Base-by-base conservation (phyloP, 208 protist genomes). In the Acanthamoeba royreba region DNA sequence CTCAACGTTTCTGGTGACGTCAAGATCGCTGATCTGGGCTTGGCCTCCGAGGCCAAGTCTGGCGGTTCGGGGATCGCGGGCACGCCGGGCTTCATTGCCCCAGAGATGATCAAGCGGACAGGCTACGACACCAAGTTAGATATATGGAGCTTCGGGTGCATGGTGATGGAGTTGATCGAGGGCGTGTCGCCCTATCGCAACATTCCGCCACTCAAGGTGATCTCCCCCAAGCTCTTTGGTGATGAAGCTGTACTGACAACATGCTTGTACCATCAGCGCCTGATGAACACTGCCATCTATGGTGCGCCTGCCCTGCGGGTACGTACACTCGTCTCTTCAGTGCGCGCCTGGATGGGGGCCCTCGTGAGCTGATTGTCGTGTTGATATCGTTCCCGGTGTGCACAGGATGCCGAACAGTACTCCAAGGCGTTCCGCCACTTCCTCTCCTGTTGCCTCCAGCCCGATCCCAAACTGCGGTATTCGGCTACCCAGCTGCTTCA, bases 21-120 rank as follows among this genome's bases (percentile, higher is more conserved):
- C 45, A 89, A 89, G 52, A 89, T 89, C 13, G 81, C 81, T 35
- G 81, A 89, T 49, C 52, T 89, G 5, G 81, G 81, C 0, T 35
- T 89, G 4, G 45, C 49, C 1, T 43, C 49, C 28, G 49, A 89
- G 15, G 49, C 81, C 47, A 89, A 66, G 38, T 33, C 28, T 33
- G 49, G 22, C 28, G 47, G 13, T 0, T 17, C 45, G 49, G 35
- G 81, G 47, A 89, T 89, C 28, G 45, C 47, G 31, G 81, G 81
- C 49, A 89, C 49, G 28, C 45, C 45, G 42, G 52, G 52, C 49
- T 89, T 89, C 81, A 89, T 89, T 9, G 81, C 81, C 52, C 81
- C 81, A 4, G 81, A 89, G 81, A 89, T 89, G 81, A 89, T 89
- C 81, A 89, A 89, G 38, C 81, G 81, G 4, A 89, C 49, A 31